phyloP scores from a whole-genome alignment of 257 asterid genomes.

The Solanum paucissectum region DNA sequence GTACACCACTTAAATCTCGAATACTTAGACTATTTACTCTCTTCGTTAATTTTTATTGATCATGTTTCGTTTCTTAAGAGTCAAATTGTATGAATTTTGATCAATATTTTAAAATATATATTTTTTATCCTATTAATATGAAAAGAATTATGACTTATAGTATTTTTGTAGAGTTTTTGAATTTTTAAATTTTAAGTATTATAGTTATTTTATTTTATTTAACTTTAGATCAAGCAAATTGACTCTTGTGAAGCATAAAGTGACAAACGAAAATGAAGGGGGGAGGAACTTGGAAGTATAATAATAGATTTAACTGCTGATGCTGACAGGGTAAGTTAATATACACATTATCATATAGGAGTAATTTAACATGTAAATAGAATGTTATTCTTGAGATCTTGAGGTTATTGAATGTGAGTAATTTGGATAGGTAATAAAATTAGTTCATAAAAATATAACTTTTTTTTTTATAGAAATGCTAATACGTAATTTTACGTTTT shows the following conservation, averaged over 20 bases:
- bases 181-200: neutral
- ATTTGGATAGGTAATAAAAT: neutral
- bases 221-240: neutral
- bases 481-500: too few species aligned
- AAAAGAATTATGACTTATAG: neutral
- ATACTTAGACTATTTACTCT: neutral
- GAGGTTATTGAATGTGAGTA: neutral
- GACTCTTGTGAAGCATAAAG: neutral
- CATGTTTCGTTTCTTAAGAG: neutral
- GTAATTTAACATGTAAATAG: neutral
- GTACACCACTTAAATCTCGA: neutral
- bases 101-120: too few species aligned
- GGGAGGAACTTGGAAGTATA: neutral
- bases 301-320: neutral
- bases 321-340: neutral
- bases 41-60: neutral
- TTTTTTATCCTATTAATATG: neutral
- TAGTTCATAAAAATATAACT: too few species aligned
- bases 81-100: neutral
- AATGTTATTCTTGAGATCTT: neutral
- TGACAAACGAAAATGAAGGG: neutral
- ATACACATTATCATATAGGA: neutral
- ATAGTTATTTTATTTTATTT: neutral
- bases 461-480: too few species aligned
- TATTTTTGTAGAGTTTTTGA: neutral